Percentiles rank a stretch among this genome's conserved stretches.
phyloP scores from a whole-genome alignment of 1,284 basidiomycete genomes.

The Boletus coffeatus region DNA sequence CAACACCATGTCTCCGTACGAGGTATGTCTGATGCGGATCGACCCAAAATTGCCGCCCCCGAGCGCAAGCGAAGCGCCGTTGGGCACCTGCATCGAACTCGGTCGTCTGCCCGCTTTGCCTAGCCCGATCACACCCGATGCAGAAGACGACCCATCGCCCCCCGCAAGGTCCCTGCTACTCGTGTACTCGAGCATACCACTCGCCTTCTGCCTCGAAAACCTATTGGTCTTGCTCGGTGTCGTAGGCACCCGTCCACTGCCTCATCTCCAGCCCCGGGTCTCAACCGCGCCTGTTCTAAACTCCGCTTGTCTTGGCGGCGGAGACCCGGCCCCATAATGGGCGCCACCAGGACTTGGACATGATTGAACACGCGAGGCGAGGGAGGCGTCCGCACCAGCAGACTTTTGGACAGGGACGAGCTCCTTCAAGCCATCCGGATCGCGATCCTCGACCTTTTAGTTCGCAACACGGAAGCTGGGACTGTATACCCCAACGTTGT shows the following conservation, averaged over 20 bases:
- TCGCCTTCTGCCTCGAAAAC: slow-evolving; percentile 23
- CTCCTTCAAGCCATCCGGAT: no score
- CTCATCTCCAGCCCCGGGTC: slow-evolving; percentile 14
- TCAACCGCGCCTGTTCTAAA: slow-evolving; percentile 24
- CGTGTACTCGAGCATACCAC: slow-evolving; percentile 21
- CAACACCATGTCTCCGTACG: slow-evolving; percentile 59
- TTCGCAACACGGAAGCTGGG: no score
- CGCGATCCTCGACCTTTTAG: no score
- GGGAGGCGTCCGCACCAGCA: no score
- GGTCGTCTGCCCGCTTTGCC: slow-evolving; percentile 34
- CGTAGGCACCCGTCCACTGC: slow-evolving; percentile 12
- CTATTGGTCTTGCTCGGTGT: slow-evolving; percentile 26
- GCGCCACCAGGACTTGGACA: slow-evolving; percentile 29
- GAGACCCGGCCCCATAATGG: slow-evolving; percentile 34
- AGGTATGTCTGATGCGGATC: slow-evolving; percentile 36
- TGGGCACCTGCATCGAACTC: slow-evolving; percentile 40
- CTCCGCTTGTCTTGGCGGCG: slow-evolving; percentile 29
- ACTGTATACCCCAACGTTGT: no score
- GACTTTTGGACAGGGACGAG: no score
- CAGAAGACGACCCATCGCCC: slow-evolving; percentile 24
- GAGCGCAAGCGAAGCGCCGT: slow-evolving; percentile 13
- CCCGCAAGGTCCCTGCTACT: slow-evolving; percentile 25
- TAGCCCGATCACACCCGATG: slow-evolving; percentile 16
- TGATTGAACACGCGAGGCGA: no score
- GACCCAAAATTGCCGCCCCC: slow-evolving; percentile 22